These are phyloP conservation scores for Mesotaenium endlicherianum DNA, from an alignment of 139 green algal species.

Conservation along the genomic window DNA sequence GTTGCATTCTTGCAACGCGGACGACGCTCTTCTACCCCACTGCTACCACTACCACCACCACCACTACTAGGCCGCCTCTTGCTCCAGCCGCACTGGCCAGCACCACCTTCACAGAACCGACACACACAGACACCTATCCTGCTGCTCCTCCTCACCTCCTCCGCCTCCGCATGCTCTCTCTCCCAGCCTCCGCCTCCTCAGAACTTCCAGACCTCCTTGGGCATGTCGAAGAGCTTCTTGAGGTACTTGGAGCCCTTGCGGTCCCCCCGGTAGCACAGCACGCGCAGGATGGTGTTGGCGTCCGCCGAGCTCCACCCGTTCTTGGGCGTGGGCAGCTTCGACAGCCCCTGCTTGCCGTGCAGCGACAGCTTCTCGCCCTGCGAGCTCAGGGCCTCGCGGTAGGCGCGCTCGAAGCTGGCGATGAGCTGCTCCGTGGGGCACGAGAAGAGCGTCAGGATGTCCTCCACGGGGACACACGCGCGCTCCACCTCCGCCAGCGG, in stretches of 20 bases:
- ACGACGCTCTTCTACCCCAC: too few relatives aligned
- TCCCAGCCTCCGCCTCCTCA: too few relatives aligned
- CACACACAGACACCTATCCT: too few relatives aligned
- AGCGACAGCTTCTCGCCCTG: too few relatives aligned
- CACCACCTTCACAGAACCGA: too few relatives aligned
- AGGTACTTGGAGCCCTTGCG: slow-evolving; percentile 39
- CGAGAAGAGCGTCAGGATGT: slow-evolving; percentile 19
- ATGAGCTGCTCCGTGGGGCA: slow-evolving; percentile 31
- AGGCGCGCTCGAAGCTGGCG: slow-evolving; percentile 8
- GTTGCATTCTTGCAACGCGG: too few relatives aligned
- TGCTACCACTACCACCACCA: too few relatives aligned
- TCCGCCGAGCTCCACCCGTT: slow-evolving; percentile 15
- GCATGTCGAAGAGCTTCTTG: slow-evolving; percentile 44
- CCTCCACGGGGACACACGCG: not conserved
- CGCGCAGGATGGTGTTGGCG: slow-evolving; percentile 30
- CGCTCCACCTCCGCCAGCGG: slow-evolving; percentile 16
- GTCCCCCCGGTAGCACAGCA: slow-evolving; percentile 48
- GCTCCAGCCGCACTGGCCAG: too few relatives aligned
- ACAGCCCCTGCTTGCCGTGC: not conserved
- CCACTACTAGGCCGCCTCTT: too few relatives aligned
- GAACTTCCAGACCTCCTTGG: slow-evolving; percentile 47
- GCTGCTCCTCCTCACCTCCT: too few relatives aligned
- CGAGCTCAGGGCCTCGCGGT: not conserved
- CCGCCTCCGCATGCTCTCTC: too few relatives aligned
- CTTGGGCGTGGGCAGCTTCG: not conserved